Percentiles rank a stretch among this genome's conserved stretches.
Conservation (phyloP, 2,329 filamentous ascomycete species). For the Fonsecaea pedrosoi region DNA sequence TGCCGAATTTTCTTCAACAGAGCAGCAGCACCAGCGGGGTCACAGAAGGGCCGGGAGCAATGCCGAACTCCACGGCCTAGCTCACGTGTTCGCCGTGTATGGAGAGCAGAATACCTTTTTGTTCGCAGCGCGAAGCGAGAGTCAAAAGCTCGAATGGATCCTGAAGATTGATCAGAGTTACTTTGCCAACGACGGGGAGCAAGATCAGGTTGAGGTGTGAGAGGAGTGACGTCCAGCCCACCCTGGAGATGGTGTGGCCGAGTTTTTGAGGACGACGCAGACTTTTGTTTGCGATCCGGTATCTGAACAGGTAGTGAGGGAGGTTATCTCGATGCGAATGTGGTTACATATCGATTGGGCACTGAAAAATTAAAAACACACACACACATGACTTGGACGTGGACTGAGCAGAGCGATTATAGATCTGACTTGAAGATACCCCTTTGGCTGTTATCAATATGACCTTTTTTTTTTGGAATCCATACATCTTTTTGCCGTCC, state of each 20-base stretch:
- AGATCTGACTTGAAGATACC: slow-evolving; percentile 9
- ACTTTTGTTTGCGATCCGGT: neutral
- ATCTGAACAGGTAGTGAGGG: neutral
- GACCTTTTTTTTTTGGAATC: neutral
- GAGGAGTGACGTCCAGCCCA: neutral
- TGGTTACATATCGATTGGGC: neutral
- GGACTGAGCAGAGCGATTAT: neutral
- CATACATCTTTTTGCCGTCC: neutral
- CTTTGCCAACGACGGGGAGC: slow-evolving; percentile 47
- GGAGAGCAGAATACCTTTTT: slow-evolving; percentile 94
- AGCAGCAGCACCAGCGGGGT: slow-evolving; percentile 37
- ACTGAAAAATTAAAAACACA: neutral
- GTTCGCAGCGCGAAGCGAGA: slow-evolving; percentile 86
- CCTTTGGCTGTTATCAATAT: neutral
- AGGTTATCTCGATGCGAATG: slow-evolving; percentile 2
- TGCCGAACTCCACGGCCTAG: slow-evolving; percentile 53
- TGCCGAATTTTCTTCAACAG: slow-evolving; percentile 32
- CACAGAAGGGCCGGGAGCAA: slow-evolving; percentile 38
- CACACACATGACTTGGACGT: slow-evolving; percentile 1
- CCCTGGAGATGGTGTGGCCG: neutral
- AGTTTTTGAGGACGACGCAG: neutral
- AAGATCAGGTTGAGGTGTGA: slow-evolving; percentile 15
- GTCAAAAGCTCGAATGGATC: slow-evolving; percentile 97
- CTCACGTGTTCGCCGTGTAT: slow-evolving; percentile 91
- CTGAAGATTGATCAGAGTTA: slow-evolving; percentile 88